These are phyloP conservation scores for Isatis tinctoria DNA, from an alignment of 345 rosid species.

Conservation along the genomic window DNA sequence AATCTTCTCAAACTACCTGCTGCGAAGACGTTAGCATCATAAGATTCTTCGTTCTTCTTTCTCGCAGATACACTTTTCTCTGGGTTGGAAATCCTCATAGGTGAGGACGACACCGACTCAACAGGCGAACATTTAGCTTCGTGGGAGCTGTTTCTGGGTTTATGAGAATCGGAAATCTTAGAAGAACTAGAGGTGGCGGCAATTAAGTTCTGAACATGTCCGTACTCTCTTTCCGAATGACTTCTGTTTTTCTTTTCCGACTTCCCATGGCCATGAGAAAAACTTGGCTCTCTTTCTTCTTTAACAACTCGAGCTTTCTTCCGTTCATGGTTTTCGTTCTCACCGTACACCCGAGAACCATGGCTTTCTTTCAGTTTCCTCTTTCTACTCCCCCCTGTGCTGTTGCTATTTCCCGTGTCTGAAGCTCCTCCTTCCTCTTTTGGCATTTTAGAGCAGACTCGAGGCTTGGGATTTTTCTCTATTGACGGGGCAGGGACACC, in stretches of 20 bases:
- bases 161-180: constrained; percentile 82
- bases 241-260: constrained; percentile 53
- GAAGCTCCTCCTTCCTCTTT: constrained; percentile 46
- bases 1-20: constrained; percentile 44
- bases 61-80: constrained; percentile 41
- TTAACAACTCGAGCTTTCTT: constrained; percentile 58
- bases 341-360: constrained; percentile 40
- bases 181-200: constrained; percentile 93
- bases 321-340: constrained; percentile 46
- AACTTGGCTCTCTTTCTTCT: constrained; percentile 57
- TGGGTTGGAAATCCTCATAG: constrained; percentile 50
- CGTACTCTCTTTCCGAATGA: constrained; percentile 49
- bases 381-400: constrained; percentile 43
- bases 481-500: constrained; percentile 41
- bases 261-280: constrained; percentile 49
- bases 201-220: constrained; percentile 44
- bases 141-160: constrained; percentile 51
- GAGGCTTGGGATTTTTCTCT: constrained; percentile 39
- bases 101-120: constrained; percentile 83
- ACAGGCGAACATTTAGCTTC: constrained; percentile 84
- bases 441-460: constrained; percentile 39
- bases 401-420: constrained; percentile 43
- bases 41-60: constrained; percentile 43
- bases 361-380: constrained; percentile 54
- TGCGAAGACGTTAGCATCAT: constrained; percentile 38